Base-by-base conservation (phyloP, 768 basidiomycete species). In the Termitomyces sp. region DNA sequence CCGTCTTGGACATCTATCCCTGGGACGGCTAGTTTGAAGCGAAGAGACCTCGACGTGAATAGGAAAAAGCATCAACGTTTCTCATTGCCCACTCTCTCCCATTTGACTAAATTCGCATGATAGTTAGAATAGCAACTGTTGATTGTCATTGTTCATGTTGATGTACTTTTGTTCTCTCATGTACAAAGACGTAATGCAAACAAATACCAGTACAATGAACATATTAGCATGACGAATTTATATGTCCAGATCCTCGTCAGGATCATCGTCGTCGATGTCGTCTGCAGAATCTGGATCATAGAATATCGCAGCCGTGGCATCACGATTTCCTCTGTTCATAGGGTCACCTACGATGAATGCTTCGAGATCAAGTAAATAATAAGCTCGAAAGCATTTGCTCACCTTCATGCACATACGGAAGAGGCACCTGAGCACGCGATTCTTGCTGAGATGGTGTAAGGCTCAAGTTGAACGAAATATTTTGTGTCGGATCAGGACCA, bases 251-350 rank as follows among this genome's bases (percentile, higher is more conserved):
- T 96, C 94, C 70, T 96, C 95, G 66, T 97, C 95, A 25, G 95
- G 95, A 77, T 97, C 95, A 59, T 96, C 95, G 58, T 96, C 95
- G 69, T 97, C 95, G 55, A 96, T 84, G 66, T 97, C 95, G 69
- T 97, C 95, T 32, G 91, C 94, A 32, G 92, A 93, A 70, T 96
- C 95, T 9, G 95, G 94, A 66, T 95, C 92, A 65, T 96, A 97
- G 62, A 88, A 79, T 58, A 97, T 96, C 1, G 83, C 79, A 10
- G 79, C 77, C 32, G 72, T 55, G n/a, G 55, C 48, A 14, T 25
- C 25, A 29, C 62, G 63, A 47, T 65, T 43, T 47, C 63, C 63
- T 38, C 63, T 73, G 51, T 68, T 68, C 6, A 57, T 29, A 4
- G 69, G 66, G 68, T 77, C 76, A 9, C 79, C 82, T 83, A 46